Percentiles rank a stretch among this genome's conserved stretches.
Evolutionary conservation across 2,329 filamentous ascomycete species (phyloP).

Genomic region (Fusarium sp.): DNA sequence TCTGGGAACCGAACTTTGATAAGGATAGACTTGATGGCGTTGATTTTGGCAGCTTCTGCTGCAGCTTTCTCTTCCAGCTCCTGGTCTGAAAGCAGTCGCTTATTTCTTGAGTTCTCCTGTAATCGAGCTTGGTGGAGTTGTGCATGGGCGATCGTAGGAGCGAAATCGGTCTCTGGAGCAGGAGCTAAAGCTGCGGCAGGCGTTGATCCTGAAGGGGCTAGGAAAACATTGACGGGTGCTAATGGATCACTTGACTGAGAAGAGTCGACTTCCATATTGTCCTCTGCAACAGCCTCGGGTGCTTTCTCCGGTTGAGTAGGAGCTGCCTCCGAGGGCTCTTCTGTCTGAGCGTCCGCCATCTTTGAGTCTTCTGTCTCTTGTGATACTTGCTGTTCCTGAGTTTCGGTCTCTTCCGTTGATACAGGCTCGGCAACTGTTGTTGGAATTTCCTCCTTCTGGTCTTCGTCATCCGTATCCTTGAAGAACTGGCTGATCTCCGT

Average conservation of each 20-base stretch:
- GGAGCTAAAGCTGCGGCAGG: constrained; percentile 77
- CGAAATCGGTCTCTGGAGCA: constrained; percentile 79
- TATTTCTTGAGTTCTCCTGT: constrained; percentile 72
- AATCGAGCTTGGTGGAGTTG: constrained; percentile 79
- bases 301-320: constrained; percentile 14
- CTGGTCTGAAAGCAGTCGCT: constrained; percentile 81
- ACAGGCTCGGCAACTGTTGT: constrained; percentile 11
- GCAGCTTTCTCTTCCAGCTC: constrained; percentile 79
- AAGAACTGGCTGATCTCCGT: constrained; percentile 82
- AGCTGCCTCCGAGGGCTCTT: constrained; percentile 1
- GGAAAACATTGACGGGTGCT: constrained; percentile 76
- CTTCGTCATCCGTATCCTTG: constrained; percentile 57
- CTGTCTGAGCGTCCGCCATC: constrained; percentile 39
- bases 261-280: constrained; percentile 40
- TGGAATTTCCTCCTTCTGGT: constrained; percentile 18
- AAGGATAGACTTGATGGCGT: constrained; percentile 73
- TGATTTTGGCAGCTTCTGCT: constrained; percentile 72
- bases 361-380: constrained; percentile 32
- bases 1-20: constrained; percentile 91
- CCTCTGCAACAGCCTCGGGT: not conserved
- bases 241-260: constrained; percentile 50
- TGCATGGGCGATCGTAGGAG: constrained; percentile 79
- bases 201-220: constrained; percentile 77
- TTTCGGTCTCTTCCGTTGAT: constrained; percentile 15
- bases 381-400: constrained; percentile 14